phyloP scores from a whole-genome alignment of 2,329 filamentous ascomycete genomes.

The Orbilia javanica region DNA sequence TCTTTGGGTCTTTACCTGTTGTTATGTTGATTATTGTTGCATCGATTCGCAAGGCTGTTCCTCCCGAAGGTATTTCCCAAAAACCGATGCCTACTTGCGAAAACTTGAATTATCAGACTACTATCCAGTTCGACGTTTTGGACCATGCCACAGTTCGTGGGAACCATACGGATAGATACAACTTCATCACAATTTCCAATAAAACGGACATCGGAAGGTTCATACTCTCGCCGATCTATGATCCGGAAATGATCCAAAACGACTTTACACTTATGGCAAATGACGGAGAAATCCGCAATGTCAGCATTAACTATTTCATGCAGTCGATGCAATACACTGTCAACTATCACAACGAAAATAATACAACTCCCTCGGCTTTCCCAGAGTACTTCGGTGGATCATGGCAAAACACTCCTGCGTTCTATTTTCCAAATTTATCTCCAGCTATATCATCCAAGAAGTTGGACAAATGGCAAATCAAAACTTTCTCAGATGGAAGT shows the following conservation, averaged over 20 bases:
- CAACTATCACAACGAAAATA: constrained; percentile 43
- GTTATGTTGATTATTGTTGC: constrained; percentile 55
- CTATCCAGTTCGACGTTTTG: constrained; percentile 47
- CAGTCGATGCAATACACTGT: constrained; percentile 47
- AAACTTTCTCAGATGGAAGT: constrained; percentile 40
- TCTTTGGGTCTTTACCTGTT: constrained; percentile 43
- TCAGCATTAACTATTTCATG: constrained; percentile 40
- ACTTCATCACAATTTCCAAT: constrained; percentile 40
- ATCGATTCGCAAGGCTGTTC: constrained; percentile 41
- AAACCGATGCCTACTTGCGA: constrained; percentile 36
- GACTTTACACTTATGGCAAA: constrained; percentile 29
- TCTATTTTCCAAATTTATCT: constrained; percentile 40
- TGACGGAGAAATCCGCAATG: constrained; percentile 37
- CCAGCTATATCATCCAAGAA: constrained; percentile 38
- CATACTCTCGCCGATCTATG: constrained; percentile 36
- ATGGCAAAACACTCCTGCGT: constrained; percentile 37
- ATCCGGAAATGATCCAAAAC: constrained; percentile 41
- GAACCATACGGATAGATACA: constrained; percentile 29
- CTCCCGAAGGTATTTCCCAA: neutral
- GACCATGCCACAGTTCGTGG: constrained; percentile 45
- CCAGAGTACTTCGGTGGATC: constrained; percentile 46
- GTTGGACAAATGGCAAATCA: constrained; percentile 44
- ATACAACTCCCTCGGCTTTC: constrained; percentile 1
- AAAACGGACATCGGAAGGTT: constrained; percentile 21
- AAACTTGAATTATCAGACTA: constrained; percentile 46